phyloP scores from a whole-genome alignment of 305 asterid species.

The Fraxinus nigra region DNA sequence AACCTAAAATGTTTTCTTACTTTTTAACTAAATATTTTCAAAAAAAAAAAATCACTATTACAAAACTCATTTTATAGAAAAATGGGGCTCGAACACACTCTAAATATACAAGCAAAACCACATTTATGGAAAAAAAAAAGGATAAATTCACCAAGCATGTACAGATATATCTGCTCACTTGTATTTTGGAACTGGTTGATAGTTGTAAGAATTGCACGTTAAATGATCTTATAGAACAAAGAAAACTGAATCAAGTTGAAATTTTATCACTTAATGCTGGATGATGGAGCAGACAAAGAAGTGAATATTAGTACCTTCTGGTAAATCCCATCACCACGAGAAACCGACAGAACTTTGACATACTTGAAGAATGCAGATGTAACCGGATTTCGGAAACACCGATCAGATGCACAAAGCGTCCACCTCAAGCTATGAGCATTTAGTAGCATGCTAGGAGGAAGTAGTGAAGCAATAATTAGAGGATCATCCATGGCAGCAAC shows the following conservation, averaged over 20 bases:
- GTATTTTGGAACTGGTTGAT: not conserved
- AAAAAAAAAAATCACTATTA: no score
- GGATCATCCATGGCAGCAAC: constrained; percentile 97
- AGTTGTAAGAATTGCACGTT: not conserved
- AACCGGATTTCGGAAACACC: constrained; percentile 77
- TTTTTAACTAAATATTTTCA: no score
- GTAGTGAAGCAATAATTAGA: constrained; percentile 74
- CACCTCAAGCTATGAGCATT: constrained; percentile 77
- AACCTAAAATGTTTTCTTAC: not conserved
- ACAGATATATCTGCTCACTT: not conserved
- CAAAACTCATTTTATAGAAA: not conserved
- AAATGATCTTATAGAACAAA: not conserved
- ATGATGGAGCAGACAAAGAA: not conserved
- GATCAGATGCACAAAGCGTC: constrained; percentile 96
- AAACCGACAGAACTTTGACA: constrained; percentile 86
- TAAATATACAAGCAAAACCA: not conserved
- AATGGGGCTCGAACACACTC: not conserved
- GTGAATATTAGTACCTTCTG: constrained; percentile 57
- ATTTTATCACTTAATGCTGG: not conserved
- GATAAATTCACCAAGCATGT: not conserved
- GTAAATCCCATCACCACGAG: constrained; percentile 92
- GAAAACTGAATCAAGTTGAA: not conserved
- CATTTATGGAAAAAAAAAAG: not conserved
- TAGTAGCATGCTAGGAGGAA: constrained; percentile 70
- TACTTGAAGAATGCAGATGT: constrained; percentile 84